Evolutionary conservation across 2,329 filamentous ascomycete genomes (phyloP).

Genomic region (Ophiocordyceps robertsii): DNA sequence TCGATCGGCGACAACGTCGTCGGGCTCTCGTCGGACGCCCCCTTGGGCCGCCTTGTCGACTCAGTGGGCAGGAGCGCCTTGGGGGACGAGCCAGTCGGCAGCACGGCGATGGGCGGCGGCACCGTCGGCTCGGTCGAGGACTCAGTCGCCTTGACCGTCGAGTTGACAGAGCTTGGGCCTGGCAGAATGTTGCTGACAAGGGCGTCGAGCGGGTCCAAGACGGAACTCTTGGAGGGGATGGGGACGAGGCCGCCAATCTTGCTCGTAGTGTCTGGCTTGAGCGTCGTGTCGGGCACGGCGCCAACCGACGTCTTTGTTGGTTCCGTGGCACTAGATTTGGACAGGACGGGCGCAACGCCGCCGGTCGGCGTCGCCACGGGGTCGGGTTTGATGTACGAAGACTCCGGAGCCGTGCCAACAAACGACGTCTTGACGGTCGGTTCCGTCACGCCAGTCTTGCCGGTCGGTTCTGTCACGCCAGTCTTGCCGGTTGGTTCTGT

Average conservation of each 20-base stretch:
- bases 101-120: neutral
- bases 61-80: neutral
- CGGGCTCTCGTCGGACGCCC: neutral
- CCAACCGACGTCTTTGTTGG: too few relatives aligned
- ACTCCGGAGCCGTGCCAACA: too few relatives aligned
- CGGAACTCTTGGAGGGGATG: constrained; percentile 3
- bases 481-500: too few relatives aligned
- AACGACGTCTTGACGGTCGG: too few relatives aligned
- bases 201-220: constrained; percentile 11
- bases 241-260: neutral
- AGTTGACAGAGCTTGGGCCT: constrained; percentile 1
- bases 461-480: too few relatives aligned
- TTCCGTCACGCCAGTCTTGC: too few relatives aligned
- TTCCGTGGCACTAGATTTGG: too few relatives aligned
- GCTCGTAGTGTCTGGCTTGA: too few relatives aligned
- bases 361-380: too few relatives aligned
- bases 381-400: too few relatives aligned
- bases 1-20: neutral
- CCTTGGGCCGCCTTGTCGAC: neutral
- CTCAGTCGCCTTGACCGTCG: constrained; percentile 1
- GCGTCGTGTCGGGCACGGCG: too few relatives aligned
- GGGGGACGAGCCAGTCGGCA: neutral
- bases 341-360: too few relatives aligned
- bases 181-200: constrained; percentile 8
- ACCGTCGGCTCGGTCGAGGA: neutral